Percentiles rank a stretch among this genome's conserved stretches.
phyloP scores from a whole-genome alignment of 305 asterid genomes.

The Andrographis paniculata region DNA sequence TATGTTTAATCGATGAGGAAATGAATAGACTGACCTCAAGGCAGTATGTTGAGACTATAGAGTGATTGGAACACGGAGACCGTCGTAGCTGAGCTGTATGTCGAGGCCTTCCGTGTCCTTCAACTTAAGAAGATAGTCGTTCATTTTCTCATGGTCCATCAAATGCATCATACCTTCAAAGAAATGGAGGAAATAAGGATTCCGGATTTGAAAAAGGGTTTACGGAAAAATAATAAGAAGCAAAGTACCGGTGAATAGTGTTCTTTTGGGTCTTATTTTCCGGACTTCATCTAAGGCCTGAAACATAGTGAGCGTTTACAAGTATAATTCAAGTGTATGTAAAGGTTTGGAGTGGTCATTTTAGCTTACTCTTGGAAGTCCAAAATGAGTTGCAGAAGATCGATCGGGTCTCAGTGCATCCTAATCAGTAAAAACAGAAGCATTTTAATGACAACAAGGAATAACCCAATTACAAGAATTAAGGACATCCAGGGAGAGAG shows the following conservation, averaged over 20 bases:
- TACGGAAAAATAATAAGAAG: background rate
- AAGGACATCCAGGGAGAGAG: slow-evolving; percentile 19
- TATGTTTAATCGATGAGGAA: too few species aligned
- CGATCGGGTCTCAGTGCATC: slow-evolving; percentile 94
- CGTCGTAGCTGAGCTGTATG: slow-evolving; percentile 82
- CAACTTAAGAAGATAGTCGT: slow-evolving; percentile 50
- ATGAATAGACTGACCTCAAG: too few species aligned
- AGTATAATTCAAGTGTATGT: background rate
- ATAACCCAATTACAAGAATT: slow-evolving; percentile 1
- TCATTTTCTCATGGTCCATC: slow-evolving; percentile 86
- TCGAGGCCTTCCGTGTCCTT: slow-evolving; percentile 76
- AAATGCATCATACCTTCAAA: slow-evolving; percentile 93
- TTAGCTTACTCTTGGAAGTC: slow-evolving; percentile 75
- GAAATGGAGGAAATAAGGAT: too few species aligned
- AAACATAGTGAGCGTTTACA: slow-evolving; percentile 7
- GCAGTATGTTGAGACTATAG: slow-evolving; percentile 25
- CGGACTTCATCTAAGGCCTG: slow-evolving; percentile 92
- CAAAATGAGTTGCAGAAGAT: slow-evolving; percentile 90
- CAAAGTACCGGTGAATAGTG: slow-evolving; percentile 53
- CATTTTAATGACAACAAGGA: slow-evolving; percentile 1
- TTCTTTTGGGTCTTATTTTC: slow-evolving; percentile 73
- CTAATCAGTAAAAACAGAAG: slow-evolving; percentile 26
- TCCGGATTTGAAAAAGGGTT: too few species aligned
- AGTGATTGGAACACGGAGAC: slow-evolving; percentile 65
- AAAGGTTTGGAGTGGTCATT: background rate